Conservation (phyloP, 306 rosid genomes). For the Canavalia gladiata region DNA sequence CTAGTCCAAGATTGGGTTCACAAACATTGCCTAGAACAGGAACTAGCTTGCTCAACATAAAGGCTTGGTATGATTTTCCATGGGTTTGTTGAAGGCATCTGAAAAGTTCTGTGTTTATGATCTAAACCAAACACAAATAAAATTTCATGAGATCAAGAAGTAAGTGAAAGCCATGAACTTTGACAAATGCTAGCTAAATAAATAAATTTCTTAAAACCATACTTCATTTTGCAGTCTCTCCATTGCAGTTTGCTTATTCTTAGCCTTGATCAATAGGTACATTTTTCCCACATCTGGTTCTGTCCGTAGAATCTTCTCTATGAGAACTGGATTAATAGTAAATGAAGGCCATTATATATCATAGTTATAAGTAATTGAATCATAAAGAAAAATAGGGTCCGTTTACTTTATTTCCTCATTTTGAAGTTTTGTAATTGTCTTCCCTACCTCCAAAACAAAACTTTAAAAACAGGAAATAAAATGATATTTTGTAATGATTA, state of each 20-base stretch:
- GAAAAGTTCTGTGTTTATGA: conserved; percentile 88
- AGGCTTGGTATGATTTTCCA: conserved; percentile 82
- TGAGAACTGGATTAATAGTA: conserved; percentile 67
- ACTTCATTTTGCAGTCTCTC: conserved; percentile 85
- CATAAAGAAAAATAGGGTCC: too few relatives aligned
- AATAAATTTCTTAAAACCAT: conserved; percentile 36
- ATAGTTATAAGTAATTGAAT: background rate
- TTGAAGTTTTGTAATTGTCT: too few relatives aligned
- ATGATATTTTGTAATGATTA: too few relatives aligned
- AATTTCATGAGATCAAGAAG: conserved; percentile 5
- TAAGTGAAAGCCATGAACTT: conserved; percentile 8
- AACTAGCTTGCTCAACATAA: conserved; percentile 88
- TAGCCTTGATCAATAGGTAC: conserved; percentile 88
- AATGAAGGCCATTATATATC: conserved; percentile 21
- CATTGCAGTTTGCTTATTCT: conserved; percentile 83
- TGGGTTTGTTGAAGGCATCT: conserved; percentile 75
- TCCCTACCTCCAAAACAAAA: too few relatives aligned
- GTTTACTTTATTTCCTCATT: too few relatives aligned
- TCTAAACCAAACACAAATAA: conserved; percentile 55
- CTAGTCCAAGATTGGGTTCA: conserved; percentile 81
- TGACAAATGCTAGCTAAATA: conserved; percentile 18
- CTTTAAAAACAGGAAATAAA: too few relatives aligned
- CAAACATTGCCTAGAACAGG: conserved; percentile 88
- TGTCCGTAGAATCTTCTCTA: conserved; percentile 93
- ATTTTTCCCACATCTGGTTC: conserved; percentile 89